phyloP scores from a whole-genome alignment of 2,329 filamentous ascomycete genomes.

The Scortechinia acanthostroma region DNA sequence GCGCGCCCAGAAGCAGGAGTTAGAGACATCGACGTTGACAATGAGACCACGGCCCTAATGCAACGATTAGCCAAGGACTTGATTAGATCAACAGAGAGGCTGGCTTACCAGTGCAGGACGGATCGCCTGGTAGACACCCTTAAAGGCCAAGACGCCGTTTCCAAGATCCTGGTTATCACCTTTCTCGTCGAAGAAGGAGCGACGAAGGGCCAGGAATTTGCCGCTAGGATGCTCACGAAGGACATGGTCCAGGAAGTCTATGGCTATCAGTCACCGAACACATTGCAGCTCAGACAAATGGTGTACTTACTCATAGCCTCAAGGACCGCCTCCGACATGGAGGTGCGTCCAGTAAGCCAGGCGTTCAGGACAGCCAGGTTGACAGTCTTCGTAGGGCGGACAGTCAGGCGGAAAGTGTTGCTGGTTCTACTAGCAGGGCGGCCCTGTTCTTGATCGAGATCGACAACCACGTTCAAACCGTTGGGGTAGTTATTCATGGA shows the following conservation, averaged over 20 bases:
- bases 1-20: slow-evolving; percentile 76
- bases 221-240: slow-evolving; percentile 73
- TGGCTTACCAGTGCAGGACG: slow-evolving; percentile 56
- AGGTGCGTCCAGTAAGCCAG: slow-evolving; percentile 55
- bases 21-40: slow-evolving; percentile 85
- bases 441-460: slow-evolving; percentile 64
- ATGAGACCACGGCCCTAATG: slow-evolving; percentile 53
- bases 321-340: slow-evolving; percentile 61
- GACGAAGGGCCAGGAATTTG: slow-evolving; percentile 65
- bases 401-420: slow-evolving; percentile 48
- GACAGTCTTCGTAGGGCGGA: slow-evolving; percentile 62
- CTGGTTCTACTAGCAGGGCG: slow-evolving; percentile 24
- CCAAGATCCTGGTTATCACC: slow-evolving; percentile 46
- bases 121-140: slow-evolving; percentile 83
- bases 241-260: slow-evolving; percentile 80
- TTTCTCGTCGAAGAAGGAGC: slow-evolving; percentile 68
- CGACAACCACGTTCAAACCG: slow-evolving; percentile 51
- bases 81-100: slow-evolving; percentile 4
- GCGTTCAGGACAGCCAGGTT: slow-evolving; percentile 57
- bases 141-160: slow-evolving; percentile 68
- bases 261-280: slow-evolving; percentile 5
- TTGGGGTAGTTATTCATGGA: slow-evolving; percentile 31
- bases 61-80: slow-evolving; percentile 22
- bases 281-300: background rate
- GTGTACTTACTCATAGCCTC: slow-evolving; percentile 64